These are phyloP conservation scores for Citrus medica DNA, from an alignment of 345 rosid species.

Conservation along the genomic window DNA sequence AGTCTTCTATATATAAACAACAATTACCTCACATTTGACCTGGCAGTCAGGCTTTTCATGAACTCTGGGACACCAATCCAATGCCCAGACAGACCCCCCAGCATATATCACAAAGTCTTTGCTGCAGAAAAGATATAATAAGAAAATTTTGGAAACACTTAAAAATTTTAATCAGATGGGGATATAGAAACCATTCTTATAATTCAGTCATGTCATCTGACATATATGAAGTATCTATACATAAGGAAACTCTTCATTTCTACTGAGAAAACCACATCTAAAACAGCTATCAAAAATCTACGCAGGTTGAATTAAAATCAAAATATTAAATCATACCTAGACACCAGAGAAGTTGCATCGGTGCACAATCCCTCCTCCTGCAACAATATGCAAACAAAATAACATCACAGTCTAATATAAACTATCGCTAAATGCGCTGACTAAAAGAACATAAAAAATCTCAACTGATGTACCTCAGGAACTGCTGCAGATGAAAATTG, in stretches of 20 bases:
- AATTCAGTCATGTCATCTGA: background rate
- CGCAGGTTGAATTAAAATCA: background rate
- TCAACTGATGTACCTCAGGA: constrained; percentile 46
- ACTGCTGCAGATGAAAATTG: constrained; percentile 82
- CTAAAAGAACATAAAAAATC: background rate
- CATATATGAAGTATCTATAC: background rate
- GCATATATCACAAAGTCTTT: constrained; percentile 74
- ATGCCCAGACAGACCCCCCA: constrained; percentile 90
- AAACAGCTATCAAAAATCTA: background rate
- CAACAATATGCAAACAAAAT: constrained; percentile 14
- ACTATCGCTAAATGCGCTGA: background rate
- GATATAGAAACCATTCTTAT: background rate
- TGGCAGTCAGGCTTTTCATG: constrained; percentile 38
- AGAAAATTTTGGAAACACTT: background rate
- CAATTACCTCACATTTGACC: constrained; percentile 67
- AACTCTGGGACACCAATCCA: constrained; percentile 92
- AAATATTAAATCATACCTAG: constrained; percentile 35
- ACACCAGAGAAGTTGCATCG: constrained; percentile 23
- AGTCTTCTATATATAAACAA: background rate
- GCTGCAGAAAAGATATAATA: constrained; percentile 42
- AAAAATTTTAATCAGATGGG: background rate
- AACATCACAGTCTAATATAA: background rate
- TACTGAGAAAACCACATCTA: background rate
- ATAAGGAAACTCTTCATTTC: background rate
- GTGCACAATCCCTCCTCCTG: constrained; percentile 22